Conservation (phyloP, 495 filamentous ascomycete species). For the Rusavskia elegans region DNA sequence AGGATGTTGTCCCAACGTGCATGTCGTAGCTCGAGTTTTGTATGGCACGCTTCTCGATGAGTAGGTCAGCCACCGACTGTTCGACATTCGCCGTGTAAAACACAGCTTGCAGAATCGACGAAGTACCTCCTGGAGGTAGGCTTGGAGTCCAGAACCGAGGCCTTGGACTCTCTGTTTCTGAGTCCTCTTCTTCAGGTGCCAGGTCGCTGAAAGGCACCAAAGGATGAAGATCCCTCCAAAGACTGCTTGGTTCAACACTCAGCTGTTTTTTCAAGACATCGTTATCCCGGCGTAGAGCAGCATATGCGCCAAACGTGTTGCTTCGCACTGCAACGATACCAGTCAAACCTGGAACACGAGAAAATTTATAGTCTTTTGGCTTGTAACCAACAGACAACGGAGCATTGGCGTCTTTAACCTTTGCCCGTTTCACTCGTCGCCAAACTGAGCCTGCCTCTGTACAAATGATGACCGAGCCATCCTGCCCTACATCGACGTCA, state of each 20-base stretch:
- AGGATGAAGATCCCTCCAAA: constrained; percentile 61
- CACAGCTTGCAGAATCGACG: constrained; percentile 27
- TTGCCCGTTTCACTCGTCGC: constrained; percentile 65
- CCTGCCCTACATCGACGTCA: constrained; percentile 78
- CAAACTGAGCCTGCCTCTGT: constrained; percentile 86
- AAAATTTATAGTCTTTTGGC: constrained; percentile 84
- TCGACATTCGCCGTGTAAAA: constrained; percentile 41
- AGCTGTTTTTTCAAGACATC: constrained; percentile 68
- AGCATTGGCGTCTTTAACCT: constrained; percentile 54
- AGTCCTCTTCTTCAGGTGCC: constrained; percentile 12
- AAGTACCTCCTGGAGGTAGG: constrained; percentile 2
- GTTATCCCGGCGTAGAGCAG: constrained; percentile 72
- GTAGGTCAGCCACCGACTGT: constrained; percentile 29
- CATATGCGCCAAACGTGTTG: constrained; percentile 76
- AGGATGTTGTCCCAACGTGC: constrained; percentile 38
- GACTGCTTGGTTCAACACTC: constrained; percentile 37
- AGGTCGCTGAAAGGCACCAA: constrained; percentile 43
- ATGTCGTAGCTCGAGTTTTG: constrained; percentile 20
- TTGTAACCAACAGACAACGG: constrained; percentile 32
- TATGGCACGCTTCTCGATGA: constrained; percentile 12
- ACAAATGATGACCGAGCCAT: constrained; percentile 89
- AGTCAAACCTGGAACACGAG: constrained; percentile 73
- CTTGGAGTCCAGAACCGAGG: constrained; percentile 25
- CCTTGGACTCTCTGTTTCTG: constrained; percentile 19
- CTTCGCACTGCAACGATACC: constrained; percentile 69